Base-by-base conservation (phyloP, 345 rosid species). In the Eucalyptus shirleyi region DNA sequence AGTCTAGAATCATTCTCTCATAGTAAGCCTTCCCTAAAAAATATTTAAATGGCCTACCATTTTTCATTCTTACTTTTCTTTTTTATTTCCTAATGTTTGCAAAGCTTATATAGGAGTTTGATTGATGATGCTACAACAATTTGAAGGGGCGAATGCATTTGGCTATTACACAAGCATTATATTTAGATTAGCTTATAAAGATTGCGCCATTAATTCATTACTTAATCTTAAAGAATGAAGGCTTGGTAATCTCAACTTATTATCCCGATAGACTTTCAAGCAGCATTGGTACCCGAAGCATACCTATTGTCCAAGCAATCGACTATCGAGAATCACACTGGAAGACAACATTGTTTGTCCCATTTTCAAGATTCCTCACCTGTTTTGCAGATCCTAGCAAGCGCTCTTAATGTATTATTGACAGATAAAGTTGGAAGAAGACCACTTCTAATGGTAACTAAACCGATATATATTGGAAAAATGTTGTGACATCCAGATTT, bases 101-200 rank as follows among this genome's bases (percentile, higher is more conserved):
- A 18, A n/a, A 32, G 56, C 23, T 51, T 89, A 94, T 96, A 90
- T 94, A 82, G 95, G 96, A 88, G 77, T 94, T 59, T 94, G 95
- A 21, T 21, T 95, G 82, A 94, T 94, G 94, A 4, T 92, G 21
- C 45, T 93, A 56, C 94, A 91, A 89, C 94, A 94, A 90, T 87
- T 94, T 42, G 93, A 91, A 50, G 95, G 96, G 82, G 47, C 86
- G 17, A 91, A 67, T 59, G 95, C 90, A 21, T 62, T 96, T 83
- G 89, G 91, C 23, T 94, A 80, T 88, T 94, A 95, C 67, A 89
- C 93, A 34, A 92, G 93, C 89, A 72, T 92, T 59, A 91, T 94
- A 49, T 94, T 95, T 90, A 93, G 90, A 56, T 85, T 87, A 89
- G 93, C 94, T 65, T 94, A 95, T 94, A 89, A 55, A 18, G 17